These are phyloP conservation scores for Dactylellina parvicollis DNA, from an alignment of 2,329 filamentous ascomycete species.

Conservation along the genomic window DNA sequence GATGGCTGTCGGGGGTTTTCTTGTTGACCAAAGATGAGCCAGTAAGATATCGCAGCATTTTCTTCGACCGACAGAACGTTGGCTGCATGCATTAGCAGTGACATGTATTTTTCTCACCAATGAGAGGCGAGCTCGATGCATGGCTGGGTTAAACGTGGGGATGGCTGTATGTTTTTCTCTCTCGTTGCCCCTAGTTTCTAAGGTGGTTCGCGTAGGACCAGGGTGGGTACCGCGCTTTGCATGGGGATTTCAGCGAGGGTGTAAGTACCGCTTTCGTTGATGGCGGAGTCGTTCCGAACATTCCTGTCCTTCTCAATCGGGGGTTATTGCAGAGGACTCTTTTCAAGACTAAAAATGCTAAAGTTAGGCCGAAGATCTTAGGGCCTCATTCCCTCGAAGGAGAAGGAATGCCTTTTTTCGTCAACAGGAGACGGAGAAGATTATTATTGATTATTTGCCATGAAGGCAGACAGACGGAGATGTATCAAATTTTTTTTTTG, in stretches of 20 bases:
- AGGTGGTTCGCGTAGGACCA: constrained; percentile 33
- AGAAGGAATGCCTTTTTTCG: constrained; percentile 28
- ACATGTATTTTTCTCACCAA: constrained; percentile 47
- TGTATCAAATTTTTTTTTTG: too few species aligned
- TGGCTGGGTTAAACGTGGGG: constrained; percentile 53
- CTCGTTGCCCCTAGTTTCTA: constrained; percentile 33
- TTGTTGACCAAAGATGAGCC: constrained; percentile 18
- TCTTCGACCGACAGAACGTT: constrained; percentile 22
- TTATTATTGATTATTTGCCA: background rate
- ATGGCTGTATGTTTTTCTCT: constrained; percentile 17
- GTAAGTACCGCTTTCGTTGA: constrained; percentile 48
- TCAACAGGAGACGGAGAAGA: background rate
- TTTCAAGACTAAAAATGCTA: constrained; percentile 30
- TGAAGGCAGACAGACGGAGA: constrained; percentile 23
- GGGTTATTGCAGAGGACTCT: constrained; percentile 32
- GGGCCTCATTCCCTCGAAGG: constrained; percentile 34
- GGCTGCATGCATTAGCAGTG: constrained; percentile 49
- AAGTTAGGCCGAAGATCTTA: constrained; percentile 43
- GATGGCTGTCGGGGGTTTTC: constrained; percentile 11
- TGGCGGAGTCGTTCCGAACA: constrained; percentile 54
- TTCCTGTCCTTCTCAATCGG: constrained; percentile 53
- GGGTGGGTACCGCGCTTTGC: constrained; percentile 27
- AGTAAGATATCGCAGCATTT: constrained; percentile 31
- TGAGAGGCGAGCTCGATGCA: constrained; percentile 41
- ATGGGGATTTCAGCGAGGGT: constrained; percentile 17